phyloP scores from a whole-genome alignment of 2,329 filamentous ascomycete genomes.

The Aspergillus eucalypticola region DNA sequence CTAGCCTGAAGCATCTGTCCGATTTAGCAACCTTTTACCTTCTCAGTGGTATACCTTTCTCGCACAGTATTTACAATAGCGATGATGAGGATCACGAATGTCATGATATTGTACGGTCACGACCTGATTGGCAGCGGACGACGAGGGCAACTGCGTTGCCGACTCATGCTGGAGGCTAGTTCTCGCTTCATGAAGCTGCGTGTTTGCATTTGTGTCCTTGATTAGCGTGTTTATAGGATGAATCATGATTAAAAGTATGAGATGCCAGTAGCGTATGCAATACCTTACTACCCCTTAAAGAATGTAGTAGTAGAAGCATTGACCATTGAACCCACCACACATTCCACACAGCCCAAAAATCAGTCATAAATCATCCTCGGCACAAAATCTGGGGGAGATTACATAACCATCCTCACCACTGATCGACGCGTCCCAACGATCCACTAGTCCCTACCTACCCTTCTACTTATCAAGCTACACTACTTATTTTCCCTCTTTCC shows the following conservation, averaged over 20 bases:
- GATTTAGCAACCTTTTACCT: constrained; percentile 34
- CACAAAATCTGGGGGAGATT: constrained; percentile 3
- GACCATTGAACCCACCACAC: too few relatives aligned
- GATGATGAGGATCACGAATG: constrained; percentile 45
- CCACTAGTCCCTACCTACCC: background rate
- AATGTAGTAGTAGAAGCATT: too few relatives aligned
- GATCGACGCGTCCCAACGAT: background rate
- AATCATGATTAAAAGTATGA: too few relatives aligned
- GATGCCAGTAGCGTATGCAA: too few relatives aligned
- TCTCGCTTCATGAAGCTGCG: constrained; percentile 22
- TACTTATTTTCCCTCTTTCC: background rate
- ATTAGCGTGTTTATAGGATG: constrained; percentile 13
- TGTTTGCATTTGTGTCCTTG: constrained; percentile 22
- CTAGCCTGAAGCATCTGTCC: constrained; percentile 24
- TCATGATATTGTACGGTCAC: constrained; percentile 44
- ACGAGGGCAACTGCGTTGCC: constrained; percentile 27
- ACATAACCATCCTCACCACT: background rate
- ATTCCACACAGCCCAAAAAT: background rate
- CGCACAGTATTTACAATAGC: constrained; percentile 39
- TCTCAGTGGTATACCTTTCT: constrained; percentile 41
- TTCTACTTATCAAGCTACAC: background rate
- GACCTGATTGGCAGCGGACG: constrained; percentile 26
- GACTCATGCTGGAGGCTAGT: constrained; percentile 26
- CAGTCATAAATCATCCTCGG: background rate
- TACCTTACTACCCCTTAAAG: too few relatives aligned